phyloP scores from a whole-genome alignment of 495 filamentous ascomycete species.

The Cercophora newfieldiana region DNA sequence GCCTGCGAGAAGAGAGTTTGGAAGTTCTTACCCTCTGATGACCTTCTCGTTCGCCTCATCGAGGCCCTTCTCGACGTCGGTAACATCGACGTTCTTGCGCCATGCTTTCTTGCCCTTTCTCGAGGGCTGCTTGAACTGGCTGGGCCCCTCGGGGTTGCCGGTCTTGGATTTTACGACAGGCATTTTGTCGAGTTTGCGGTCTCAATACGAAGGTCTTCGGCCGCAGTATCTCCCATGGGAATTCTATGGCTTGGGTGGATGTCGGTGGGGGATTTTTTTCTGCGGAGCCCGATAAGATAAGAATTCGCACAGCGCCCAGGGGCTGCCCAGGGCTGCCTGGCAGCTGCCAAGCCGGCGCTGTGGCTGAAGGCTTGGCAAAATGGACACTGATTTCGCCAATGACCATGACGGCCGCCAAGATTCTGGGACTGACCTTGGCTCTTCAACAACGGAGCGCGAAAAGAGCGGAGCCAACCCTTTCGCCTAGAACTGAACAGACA shows the following conservation, averaged over 20 bases:
- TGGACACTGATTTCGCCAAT: conserved; percentile 6
- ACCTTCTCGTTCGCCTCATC: conserved; percentile 83
- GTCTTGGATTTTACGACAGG: conserved; percentile 30
- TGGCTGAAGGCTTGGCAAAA: conserved; percentile 6
- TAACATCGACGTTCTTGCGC: conserved; percentile 95
- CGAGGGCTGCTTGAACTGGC: conserved; percentile 75
- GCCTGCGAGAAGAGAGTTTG: not conserved
- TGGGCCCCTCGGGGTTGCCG: conserved; percentile 45
- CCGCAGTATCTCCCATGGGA: not conserved
- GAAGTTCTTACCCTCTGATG: conserved; percentile 69
- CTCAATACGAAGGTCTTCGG: not conserved
- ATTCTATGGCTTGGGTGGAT: conserved; percentile 6
- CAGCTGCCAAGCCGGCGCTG: not conserved
- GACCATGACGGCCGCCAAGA: conserved; percentile 35
- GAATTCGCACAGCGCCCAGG: no score
- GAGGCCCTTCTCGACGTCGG: conserved; percentile 79
- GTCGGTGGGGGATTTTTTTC: conserved; percentile 17
- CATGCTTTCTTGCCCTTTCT: conserved; percentile 98
- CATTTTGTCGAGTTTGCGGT: conserved; percentile 22
- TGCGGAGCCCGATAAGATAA: conserved; percentile 14
- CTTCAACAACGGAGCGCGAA: conserved; percentile 16
- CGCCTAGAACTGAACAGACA: conserved; percentile 3
- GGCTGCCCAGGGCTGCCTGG: not conserved
- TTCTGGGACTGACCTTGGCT: conserved; percentile 4
- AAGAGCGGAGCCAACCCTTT: conserved; percentile 17